These are phyloP conservation scores for Blastobotrys niveus DNA, from an alignment of 1,139 yeast genomes.

Conservation along the genomic window DNA sequence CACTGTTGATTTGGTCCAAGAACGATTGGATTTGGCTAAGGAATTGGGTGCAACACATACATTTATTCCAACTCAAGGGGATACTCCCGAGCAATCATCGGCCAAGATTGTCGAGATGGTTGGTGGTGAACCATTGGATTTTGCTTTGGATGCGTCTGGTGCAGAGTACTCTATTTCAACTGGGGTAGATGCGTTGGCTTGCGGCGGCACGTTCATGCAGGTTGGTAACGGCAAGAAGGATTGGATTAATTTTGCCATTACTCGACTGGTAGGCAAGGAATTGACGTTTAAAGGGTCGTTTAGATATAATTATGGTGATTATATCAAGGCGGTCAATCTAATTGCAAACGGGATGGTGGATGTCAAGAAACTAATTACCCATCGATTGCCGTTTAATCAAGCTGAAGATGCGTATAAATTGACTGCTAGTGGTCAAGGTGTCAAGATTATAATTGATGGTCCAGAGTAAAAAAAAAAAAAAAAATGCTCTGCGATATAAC, in stretches of 20 bases:
- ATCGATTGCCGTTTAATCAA: conserved; percentile 64
- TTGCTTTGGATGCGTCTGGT: conserved; percentile 67
- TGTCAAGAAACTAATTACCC: conserved; percentile 66
- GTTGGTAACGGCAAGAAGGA: conserved; percentile 65
- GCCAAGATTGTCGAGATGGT: conserved; percentile 36
- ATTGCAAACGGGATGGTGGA: conserved; percentile 56
- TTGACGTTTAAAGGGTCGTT: conserved; percentile 67
- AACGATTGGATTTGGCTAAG: conserved; percentile 20
- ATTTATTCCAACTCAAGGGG: conserved; percentile 19
- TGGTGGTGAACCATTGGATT: conserved; percentile 44
- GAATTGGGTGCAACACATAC: conserved; percentile 23
- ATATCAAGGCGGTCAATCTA: conserved; percentile 62
- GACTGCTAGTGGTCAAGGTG: conserved; percentile 49
- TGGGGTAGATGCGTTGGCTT: conserved; percentile 50
- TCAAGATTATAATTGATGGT: conserved; percentile 58
- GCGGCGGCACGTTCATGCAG: conserved; percentile 66
- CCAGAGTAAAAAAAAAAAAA: conserved; percentile 16
- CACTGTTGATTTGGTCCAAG: conserved; percentile 44
- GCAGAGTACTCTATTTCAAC: conserved; percentile 58
- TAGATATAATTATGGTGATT: conserved; percentile 78
- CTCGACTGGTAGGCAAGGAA: conserved; percentile 64
- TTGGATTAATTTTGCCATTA: conserved; percentile 63
- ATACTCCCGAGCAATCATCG: conserved; percentile 34
- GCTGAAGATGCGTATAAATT: conserved; percentile 77
- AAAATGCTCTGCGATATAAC: not conserved